phyloP scores from a whole-genome alignment of 1,284 basidiomycete species.

The Ceratobasidium sp. region DNA sequence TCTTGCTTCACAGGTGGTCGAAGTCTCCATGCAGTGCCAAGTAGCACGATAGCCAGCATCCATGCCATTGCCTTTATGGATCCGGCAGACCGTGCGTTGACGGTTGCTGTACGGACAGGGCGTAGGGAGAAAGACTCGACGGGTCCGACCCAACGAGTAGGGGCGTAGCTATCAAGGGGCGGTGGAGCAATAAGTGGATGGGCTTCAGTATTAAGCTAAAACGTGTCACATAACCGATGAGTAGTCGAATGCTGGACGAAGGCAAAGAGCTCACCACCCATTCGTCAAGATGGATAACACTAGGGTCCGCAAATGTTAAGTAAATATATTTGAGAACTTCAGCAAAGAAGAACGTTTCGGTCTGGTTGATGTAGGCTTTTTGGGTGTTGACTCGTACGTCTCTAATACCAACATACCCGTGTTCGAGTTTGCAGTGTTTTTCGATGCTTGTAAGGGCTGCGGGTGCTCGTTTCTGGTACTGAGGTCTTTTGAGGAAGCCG shows the following conservation, averaged over 20 bases:
- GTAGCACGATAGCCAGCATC: conserved; percentile 26
- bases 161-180: conserved; percentile 12
- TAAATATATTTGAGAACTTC: conserved; percentile 53
- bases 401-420: conserved; percentile 5
- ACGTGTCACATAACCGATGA: neutral
- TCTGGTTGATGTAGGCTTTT: conserved; percentile 15
- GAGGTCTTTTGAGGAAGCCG: neutral
- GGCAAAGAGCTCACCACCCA: conserved; percentile 56
- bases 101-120: neutral
- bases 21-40: conserved; percentile 20
- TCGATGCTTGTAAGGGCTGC: conserved; percentile 28
- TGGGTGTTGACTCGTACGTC: conserved; percentile 15
- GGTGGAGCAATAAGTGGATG: conserved; percentile 34
- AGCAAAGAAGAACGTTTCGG: conserved; percentile 43
- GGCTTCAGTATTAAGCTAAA: conserved; percentile 33
- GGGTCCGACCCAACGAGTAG: conserved; percentile 17
- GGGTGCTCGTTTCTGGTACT: conserved; percentile 37
- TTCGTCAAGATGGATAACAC: conserved; percentile 70
- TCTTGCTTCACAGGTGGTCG: no score
- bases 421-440: conserved; percentile 32
- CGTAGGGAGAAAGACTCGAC: conserved; percentile 8
- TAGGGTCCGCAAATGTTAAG: conserved; percentile 77
- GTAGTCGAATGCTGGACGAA: no score
- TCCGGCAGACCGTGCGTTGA: neutral
- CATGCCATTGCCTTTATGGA: conserved; percentile 9